phyloP scores from a whole-genome alignment of 192 early-diverging fungal species.

The Entomortierella chlamydospora region DNA sequence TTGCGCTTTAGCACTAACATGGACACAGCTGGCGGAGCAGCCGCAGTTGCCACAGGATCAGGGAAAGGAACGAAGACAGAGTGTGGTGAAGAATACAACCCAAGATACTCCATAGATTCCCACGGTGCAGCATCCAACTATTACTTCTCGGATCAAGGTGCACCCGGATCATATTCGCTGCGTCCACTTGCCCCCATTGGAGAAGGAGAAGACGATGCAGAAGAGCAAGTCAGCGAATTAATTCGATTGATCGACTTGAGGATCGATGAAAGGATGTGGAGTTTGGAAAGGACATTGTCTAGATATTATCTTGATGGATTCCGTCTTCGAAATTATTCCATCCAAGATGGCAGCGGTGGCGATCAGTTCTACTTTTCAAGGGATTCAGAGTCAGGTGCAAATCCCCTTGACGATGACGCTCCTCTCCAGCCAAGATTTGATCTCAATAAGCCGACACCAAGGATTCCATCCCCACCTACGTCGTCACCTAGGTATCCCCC shows the following conservation, averaged over 20 bases:
- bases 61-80: neutral
- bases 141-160: conserved; percentile 44
- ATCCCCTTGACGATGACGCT: too few relatives aligned
- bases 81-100: neutral
- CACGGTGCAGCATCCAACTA: conserved; percentile 22
- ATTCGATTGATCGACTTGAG: conserved; percentile 48
- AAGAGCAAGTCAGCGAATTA: conserved; percentile 40
- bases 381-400: neutral
- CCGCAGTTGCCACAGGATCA: neutral
- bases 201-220: conserved; percentile 12
- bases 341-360: neutral
- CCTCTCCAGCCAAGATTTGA: conserved; percentile 2
- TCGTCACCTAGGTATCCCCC: conserved; percentile 28
- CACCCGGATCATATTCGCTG: conserved; percentile 23
- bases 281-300: conserved; percentile 35
- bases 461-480: neutral
- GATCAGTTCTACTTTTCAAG: neutral
- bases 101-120: conserved; percentile 20
- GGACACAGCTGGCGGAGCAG: conserved; percentile 3
- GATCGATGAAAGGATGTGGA: conserved; percentile 53
- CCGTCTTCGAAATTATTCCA: conserved; percentile 39
- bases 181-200: conserved; percentile 29
- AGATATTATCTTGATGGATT: conserved; percentile 52
- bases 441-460: neutral
- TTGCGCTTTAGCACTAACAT: conserved; percentile 18